These are phyloP conservation scores for Trichoderma simmonsii DNA, from an alignment of 2,329 filamentous ascomycete genomes.

Conservation along the genomic window DNA sequence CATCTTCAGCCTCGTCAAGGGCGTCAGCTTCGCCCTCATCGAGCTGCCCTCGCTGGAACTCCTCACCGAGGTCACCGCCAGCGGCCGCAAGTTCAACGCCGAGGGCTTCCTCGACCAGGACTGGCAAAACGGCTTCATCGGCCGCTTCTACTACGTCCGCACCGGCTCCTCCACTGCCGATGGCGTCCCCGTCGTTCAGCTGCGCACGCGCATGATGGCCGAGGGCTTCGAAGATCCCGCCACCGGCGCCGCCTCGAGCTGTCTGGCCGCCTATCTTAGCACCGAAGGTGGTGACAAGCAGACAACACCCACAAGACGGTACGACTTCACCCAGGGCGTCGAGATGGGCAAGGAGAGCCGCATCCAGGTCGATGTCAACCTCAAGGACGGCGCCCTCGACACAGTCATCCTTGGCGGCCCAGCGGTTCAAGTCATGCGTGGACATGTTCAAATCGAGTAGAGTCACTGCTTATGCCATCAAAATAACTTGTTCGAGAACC, in stretches of 20 bases:
- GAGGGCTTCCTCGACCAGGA: constrained; percentile 47
- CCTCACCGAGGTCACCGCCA: constrained; percentile 43
- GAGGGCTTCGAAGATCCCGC: constrained; percentile 54
- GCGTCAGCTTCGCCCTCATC: constrained; percentile 70
- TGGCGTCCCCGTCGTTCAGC: constrained; percentile 28
- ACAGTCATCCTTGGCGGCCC: constrained; percentile 34
- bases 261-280: constrained; percentile 53
- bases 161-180: constrained; percentile 31
- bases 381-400: constrained; percentile 31
- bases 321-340: constrained; percentile 61
- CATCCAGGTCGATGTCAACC: constrained; percentile 46
- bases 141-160: constrained; percentile 58
- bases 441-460: constrained; percentile 30
- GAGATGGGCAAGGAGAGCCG: constrained; percentile 62
- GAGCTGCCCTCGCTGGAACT: constrained; percentile 58
- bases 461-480: not conserved
- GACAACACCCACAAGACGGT: constrained; percentile 36
- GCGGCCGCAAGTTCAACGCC: constrained; percentile 33
- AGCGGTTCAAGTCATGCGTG: constrained; percentile 36
- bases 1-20: constrained; percentile 64
- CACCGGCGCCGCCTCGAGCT: constrained; percentile 61
- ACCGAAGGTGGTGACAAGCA: constrained; percentile 35
- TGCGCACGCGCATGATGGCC: constrained; percentile 62
- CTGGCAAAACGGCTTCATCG: constrained; percentile 54
- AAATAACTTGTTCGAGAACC: not conserved